Evolutionary conservation across 2,329 filamentous ascomycete genomes (phyloP), one percentile per base, ranked within the genome.

Genomic region (Cucurbitaria berberidis): DNA sequence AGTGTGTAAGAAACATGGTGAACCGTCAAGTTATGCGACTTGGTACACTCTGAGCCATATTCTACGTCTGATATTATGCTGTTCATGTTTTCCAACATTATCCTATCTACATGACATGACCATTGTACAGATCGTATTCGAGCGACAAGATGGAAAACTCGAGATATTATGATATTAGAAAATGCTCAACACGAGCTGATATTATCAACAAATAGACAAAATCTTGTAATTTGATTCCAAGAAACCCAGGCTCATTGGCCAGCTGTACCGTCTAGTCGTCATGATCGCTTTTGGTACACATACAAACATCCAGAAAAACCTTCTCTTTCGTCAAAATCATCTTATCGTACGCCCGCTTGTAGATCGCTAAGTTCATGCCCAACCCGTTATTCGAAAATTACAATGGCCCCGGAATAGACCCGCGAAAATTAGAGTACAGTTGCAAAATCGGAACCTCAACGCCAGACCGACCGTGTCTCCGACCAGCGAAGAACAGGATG

Each of bases 401-500:
- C n/a, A n/a, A n/a, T n/a, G n/a, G n/a, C n/a, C n/a, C n/a, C n/a
- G n/a, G n/a, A n/a, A n/a, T n/a, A 27, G 35, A 38, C 26, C 13
- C 38, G 53, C 39, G 19, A 18, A n/a, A 51, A 54, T 26, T 48
- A 51, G 22, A 48, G n/a, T 51, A 59, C 46, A 51, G 29, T 44
- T 36, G 16, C 34, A 49, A 42, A n/a, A n/a, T 47, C n/a, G 15
- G 27, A 22, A 35, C n/a, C n/a, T 27, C 38, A 45, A 42, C 46
- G 44, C 44, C 45, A 35, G 26, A 21, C 34, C 22, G 45, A 41
- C 29, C 44, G 40, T 45, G 46, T 57, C 40, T 50, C 47, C 50
- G 50, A 30, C 56, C 56, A 59, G 56, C 56, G 56, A 57, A 53
- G 22, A 52, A 52, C 48, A 52, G 53, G 41, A 49, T 52, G 38